These are phyloP conservation scores for Mortierella sp. DNA, from an alignment of 371 early-diverging fungal species.

Conservation along the genomic window DNA sequence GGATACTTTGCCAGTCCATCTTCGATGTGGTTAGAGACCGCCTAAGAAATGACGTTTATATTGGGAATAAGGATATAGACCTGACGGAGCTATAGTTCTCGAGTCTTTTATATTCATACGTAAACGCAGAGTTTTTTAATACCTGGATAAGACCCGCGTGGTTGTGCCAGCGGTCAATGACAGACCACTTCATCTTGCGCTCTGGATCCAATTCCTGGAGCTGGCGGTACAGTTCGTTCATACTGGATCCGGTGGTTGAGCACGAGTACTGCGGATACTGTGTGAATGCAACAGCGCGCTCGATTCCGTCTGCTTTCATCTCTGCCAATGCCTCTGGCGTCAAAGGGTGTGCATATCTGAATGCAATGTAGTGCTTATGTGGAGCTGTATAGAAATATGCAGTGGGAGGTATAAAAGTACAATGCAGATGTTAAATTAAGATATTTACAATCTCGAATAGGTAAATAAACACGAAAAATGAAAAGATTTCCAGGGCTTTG, in stretches of 20 bases:
- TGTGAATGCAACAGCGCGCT: slow-evolving; percentile 90
- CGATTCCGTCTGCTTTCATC: slow-evolving; percentile 87
- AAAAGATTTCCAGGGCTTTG: too few relatives aligned
- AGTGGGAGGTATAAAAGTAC: too few relatives aligned
- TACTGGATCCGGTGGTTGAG: slow-evolving; percentile 93
- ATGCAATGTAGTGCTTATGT: slow-evolving; percentile 93
- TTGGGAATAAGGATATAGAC: too few relatives aligned
- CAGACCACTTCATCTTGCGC: slow-evolving; percentile 83
- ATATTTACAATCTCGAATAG: too few relatives aligned
- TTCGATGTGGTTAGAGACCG: slow-evolving; percentile 83
- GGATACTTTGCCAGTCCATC: slow-evolving; percentile 76
- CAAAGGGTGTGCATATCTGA: slow-evolving; percentile 91
- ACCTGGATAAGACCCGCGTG: slow-evolving; percentile 89
- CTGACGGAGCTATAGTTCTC: too few relatives aligned
- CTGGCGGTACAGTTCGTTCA: slow-evolving; percentile 87
- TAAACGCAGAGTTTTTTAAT: background rate
- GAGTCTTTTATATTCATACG: too few relatives aligned
- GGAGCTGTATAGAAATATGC: slow-evolving; percentile 71
- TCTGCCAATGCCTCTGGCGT: slow-evolving; percentile 77
- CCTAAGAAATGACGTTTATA: slow-evolving; percentile 49
- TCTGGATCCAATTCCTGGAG: slow-evolving; percentile 73
- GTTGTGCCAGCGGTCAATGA: slow-evolving; percentile 95
- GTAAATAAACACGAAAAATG: too few relatives aligned
- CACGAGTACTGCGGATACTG: slow-evolving; percentile 98
- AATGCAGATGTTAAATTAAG: background rate